Base-by-base conservation (phyloP, 2,329 filamentous ascomycete genomes). In the Parastagonospora avenae region DNA sequence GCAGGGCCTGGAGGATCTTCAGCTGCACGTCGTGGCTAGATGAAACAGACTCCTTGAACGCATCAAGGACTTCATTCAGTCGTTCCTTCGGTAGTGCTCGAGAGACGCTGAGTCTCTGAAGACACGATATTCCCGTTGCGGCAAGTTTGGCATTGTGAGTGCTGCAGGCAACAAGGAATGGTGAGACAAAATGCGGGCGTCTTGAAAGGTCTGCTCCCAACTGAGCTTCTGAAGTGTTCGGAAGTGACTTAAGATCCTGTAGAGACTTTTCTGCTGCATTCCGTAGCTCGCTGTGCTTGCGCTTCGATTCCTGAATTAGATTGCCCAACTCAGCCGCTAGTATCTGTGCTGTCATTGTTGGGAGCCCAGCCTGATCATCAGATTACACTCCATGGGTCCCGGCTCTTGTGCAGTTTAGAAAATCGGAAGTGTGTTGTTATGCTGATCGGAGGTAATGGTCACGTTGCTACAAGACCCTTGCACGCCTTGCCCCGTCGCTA, bases 191-290 rank as follows among this genome's bases (percentile, higher is more conserved):
- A 68, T 88, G 87, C 50, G 88, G 82, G 61, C 87, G 87, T 66
- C 91, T 87, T 47, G 88, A 85, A 54, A 99, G 84, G 76, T 97
- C 94, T 96, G 68, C 59, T 61, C 52, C 24, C 59, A 91, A 80
- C 67, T 92, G 88, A 42, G 87, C 81, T 75, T 96, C 92, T 32
- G 89, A 91, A 35, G 86, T 87, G 44, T 85, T 82, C 45, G 88
- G 83, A 15, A 96, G 79, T 44, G 82, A 80, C 75, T 90, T 97
- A 54, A 99, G 82, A 63, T 97, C 94, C 60, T 92, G 90, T 16
- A 97, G 80, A 11, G 94, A 95, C 75, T 92, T 95, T 71, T 99
- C 94, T 27, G 94, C 92, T 43, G 94, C 91, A 82, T 89, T 90
- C 79, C 90, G 86, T 46, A 99, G 81, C 67, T 97, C 94, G 63